phyloP scores from a whole-genome alignment of 1,284 basidiomycete species.

The Melampsora larici-populina region DNA sequence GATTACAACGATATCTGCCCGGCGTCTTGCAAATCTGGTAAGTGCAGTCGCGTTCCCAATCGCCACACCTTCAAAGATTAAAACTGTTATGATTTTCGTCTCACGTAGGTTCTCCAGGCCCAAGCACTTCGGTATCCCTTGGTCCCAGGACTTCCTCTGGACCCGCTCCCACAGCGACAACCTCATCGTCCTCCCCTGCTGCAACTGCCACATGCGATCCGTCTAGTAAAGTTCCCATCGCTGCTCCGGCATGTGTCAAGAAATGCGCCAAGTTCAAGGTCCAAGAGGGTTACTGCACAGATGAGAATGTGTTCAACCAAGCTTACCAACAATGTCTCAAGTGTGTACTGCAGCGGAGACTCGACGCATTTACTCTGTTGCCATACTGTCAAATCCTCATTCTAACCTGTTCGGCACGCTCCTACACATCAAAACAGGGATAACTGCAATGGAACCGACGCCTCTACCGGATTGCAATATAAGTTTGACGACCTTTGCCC shows the following conservation, averaged over 20 bases:
- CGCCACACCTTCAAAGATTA: too few species aligned
- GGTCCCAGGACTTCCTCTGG: background rate
- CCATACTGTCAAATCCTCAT: too few species aligned
- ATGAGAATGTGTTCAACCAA: background rate
- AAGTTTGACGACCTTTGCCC: too few species aligned
- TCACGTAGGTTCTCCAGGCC: too few species aligned
- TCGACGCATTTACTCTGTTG: too few species aligned
- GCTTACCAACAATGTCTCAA: constrained; percentile 34
- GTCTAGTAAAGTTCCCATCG: constrained; percentile 11
- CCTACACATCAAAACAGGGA: constrained; percentile 10
- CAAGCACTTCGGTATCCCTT: background rate
- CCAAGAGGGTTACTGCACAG: constrained; percentile 33
- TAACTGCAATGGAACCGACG: constrained; percentile 19
- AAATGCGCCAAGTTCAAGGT: constrained; percentile 36
- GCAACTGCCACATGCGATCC: background rate
- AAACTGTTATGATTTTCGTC: too few species aligned
- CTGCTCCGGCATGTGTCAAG: constrained; percentile 17
- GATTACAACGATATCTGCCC: too few species aligned
- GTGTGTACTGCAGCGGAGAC: background rate
- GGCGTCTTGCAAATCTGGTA: too few species aligned
- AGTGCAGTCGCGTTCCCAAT: too few species aligned
- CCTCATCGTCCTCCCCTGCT: too few species aligned
- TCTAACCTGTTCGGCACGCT: background rate
- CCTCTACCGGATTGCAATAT: background rate
- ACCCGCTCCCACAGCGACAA: too few species aligned